Evolutionary conservation across 1,284 basidiomycete species (phyloP), one percentile per base, ranked within the genome.

Genomic region (Termitomyces sp.): DNA sequence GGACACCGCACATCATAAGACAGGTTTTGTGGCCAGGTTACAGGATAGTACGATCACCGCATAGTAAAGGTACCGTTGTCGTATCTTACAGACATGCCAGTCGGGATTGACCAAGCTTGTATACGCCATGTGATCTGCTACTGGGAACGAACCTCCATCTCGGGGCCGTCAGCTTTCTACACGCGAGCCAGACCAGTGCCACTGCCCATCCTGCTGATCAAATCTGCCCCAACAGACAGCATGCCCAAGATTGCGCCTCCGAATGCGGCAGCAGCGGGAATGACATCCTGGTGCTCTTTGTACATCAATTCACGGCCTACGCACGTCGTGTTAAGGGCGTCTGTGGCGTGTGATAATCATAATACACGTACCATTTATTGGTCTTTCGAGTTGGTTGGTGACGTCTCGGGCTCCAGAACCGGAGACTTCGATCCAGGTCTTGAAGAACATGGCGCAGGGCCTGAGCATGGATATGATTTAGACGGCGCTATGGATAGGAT

Each of bases 371-470:
- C 96, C 91, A 98, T 95, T 64, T 91, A 89, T 72, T 97, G 95
- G 64, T 99, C 96, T 79, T 98, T 98, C n/a, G 67, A 99, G 84
- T 72, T 99, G 95, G 74, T 96, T 97, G 52, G 96, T 96, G 50
- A 99, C 87, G 63, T 99, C 96, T 49, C 96, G 78, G 14, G 96
- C 96, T 14, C 96, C 94, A 52, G 87, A 91, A 33, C 96, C 96
- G 1, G 93, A 97, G 35, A 98, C 93, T 66, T 98, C 96, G 64
- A 99, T 98, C 96, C 96, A 99, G 4, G 96, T 97, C 81, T 98
- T 98, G 69, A 91, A 95, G 79, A 99, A 98, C 62, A 98, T 78
- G 11, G 96, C 96, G 67, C 96, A 99, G 11, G 93, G 93, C 31
- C 89, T 86, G 56, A 96, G 79, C 72, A 96, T 97, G 74, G 98